Base-by-base conservation (phyloP, 306 rosid species). In the Gynostemma pentaphyllum region DNA sequence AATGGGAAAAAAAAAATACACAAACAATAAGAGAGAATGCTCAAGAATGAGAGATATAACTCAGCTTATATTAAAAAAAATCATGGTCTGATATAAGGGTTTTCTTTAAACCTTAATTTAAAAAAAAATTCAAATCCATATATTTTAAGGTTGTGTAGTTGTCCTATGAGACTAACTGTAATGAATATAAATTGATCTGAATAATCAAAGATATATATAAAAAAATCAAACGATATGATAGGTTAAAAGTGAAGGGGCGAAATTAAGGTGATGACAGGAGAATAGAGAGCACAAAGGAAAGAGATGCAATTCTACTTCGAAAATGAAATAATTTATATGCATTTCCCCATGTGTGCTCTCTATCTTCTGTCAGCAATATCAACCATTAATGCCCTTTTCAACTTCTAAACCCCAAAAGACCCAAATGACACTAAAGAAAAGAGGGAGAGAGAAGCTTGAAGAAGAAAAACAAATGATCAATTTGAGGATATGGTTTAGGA, bases 241-340 rank as follows among this genome's bases (percentile, higher is more conserved):
- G 42, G 19, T 42, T 15, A 26, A 55, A 40, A 22, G 19, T 28
- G 46, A 29, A 78, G 64, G 70, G 79, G 36, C 64, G 26, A 59
- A 60, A 11, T 4, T 23, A 64, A 36, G 75, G 65, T 66, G 82
- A 61, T 83, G 89, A 79, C 96, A 84, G 96, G 79, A 85, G 86
- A n/a, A 68, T 81, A 88, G 81, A 83, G 86, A 85, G 96, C 86
- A 88, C 96, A 77, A 83, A 88, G 76, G 94, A 85, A 57, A 75
- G 79, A 83, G 74, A 85, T 79, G 84, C 85, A 1, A 27, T 29
- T 52, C 27, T 5, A 1, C 7, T 9, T 5, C 55, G n/a, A n/a
- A n/a, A n/a, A n/a, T n/a, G n/a, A n/a, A 9, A 6, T 51, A 5
- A 28, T 7, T 56, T 34, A 56, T 30, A 29, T 57, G 64, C 64